Evolutionary conservation across 352 stramenopile genomes (phyloP), one percentile per base, ranked within the genome.

Genomic region (Saprolegnia parasitica): DNA sequence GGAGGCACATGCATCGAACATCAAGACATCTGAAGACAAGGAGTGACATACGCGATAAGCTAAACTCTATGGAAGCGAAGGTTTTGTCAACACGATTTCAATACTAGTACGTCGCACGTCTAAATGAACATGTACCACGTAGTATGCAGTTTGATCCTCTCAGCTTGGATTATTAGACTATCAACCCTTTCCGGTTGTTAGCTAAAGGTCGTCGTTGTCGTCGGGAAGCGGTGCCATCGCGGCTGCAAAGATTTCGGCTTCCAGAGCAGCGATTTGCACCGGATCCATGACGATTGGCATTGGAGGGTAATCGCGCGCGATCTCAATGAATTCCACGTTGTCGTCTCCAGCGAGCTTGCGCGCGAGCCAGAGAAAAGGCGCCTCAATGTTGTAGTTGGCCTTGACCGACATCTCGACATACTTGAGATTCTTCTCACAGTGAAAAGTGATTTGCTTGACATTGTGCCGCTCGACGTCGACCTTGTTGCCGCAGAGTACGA

Each of bases 301-400:
- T 70, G 97, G 29, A 5, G 29, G 29, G 5, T 6, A 2, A 35
- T 35, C 96, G 63, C 88, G 86, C 77, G 99, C 21, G 96, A 95
- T n/a, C 83, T 99, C 97, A n/a, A 99, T 96, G 75, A 99, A 99
- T 56, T 95, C 95, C 79, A 99, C 78, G 77, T 97, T 96, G 81
- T 98, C 98, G 84, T 99, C 94, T 58, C 89, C 96, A 58, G 95
- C 90, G 75, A 99, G 89, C 88, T 99, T 99, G 74, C 97, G 93
- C 23, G 97, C 97, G 37, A 99, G 85, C 97, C 97, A 99, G 68
- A 99, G 84, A 84, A 99, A 99, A 50, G 97, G 97, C 89, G 99
- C 99, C 86, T 99, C 97, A 78, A 99, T 99, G 88, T 99, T 98
- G 88, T 99, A 99, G 89, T 99, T 99, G 37, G 90, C 98, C 90